Evolutionary conservation across 148 eudicot species (phyloP), one percentile per base, ranked within the genome.

Genomic region (Fagopyrum tataricum): DNA sequence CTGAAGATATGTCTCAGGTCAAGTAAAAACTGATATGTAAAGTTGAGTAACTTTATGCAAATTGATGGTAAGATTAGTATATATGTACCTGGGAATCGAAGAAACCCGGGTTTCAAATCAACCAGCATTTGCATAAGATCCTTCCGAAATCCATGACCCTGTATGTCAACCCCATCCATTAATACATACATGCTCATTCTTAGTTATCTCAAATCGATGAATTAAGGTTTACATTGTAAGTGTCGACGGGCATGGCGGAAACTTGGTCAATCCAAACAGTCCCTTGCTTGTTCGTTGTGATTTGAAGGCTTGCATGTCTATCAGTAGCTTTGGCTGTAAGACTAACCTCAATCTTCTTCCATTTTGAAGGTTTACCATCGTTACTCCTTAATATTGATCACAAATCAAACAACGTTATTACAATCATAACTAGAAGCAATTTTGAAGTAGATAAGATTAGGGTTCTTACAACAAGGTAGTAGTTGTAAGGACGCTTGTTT

Each of bases 71-170:
- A 31, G 1, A 31, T 31, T 31, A 31, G 37, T 31, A 31, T 31
- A 31, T 31, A 21, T 26, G 55, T 78, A 93, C 98, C 98, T 72
- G 98, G 98, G 82, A 94, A 94, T 84, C 98, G 88, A 75, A 94
- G 55, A 73, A 94, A 94, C 70, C 87, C 74, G 7, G 98, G 98
- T 75, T 89, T 89, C 81, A 94, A 75, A 82, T 75, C 86, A 61
- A 83, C 84, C 73, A 94, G 85, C 93, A 91, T 88, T 75, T 86
- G 68, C 80, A 79, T 79, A 73, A 94, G 96, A 73, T 94, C 98
- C 42, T 82, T 79, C 12, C 96, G 89, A 82, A 89, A 94, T 78
- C 97, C 97, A 81, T 91, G 98, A 56, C 97, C 98, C 98, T 94
- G 76, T n/a, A 41, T 7, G 61, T 6, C 41, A 61, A 4, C 12